Conservation (phyloP, 192 early-diverging fungal species). For the Haplosporangium gracile region DNA sequence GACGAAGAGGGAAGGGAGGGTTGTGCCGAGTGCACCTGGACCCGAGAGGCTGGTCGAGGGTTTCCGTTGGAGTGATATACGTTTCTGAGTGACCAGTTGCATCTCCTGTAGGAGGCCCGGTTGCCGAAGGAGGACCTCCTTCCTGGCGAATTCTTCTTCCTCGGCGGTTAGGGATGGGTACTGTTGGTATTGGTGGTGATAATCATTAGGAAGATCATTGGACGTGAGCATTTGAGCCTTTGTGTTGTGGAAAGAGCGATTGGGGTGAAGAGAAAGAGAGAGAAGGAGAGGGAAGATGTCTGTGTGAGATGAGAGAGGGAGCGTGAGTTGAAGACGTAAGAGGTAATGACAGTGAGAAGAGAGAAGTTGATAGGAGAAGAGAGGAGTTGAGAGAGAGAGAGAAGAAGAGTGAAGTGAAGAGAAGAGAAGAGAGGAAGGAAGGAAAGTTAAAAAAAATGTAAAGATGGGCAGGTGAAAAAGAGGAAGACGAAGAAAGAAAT, state of each 20-base stretch:
- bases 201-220: too few relatives aligned
- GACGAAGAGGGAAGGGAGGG: slow-evolving; percentile 21
- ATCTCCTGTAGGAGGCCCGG: slow-evolving; percentile 14
- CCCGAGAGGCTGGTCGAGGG: neutral
- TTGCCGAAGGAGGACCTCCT: slow-evolving; percentile 8
- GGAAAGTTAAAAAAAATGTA: neutral
- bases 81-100: slow-evolving; percentile 17
- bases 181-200: too few relatives aligned
- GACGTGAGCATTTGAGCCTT: too few relatives aligned
- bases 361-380: neutral
- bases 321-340: neutral
- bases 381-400: neutral
- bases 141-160: neutral
- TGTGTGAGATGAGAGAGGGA: neutral
- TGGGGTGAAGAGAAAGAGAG: neutral
- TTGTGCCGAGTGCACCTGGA: neutral
- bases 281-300: neutral
- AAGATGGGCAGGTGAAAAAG: neutral
- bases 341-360: neutral
- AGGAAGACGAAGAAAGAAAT: neutral
- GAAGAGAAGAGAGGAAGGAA: neutral
- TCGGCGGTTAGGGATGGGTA: neutral
- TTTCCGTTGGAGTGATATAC: slow-evolving; percentile 21
- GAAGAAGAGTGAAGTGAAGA: neutral
- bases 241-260: neutral